These are phyloP conservation scores for Lolium multiflorum DNA, from an alignment of 176 grass and related monocot genomes.

Conservation along the genomic window DNA sequence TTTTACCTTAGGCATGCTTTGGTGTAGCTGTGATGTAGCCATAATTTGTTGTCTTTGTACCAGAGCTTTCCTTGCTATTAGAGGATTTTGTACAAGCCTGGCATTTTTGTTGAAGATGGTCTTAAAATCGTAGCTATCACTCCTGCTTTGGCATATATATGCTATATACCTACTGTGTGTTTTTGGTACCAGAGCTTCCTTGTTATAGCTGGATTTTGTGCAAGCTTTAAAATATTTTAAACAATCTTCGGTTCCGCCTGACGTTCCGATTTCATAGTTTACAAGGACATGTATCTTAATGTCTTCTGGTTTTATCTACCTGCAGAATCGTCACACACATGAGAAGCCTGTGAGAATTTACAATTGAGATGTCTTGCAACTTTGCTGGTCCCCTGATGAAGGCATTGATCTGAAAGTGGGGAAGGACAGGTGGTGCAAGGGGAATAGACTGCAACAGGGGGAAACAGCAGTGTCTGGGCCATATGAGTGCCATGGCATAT, in stretches of 20 bases:
- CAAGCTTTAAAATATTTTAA: constrained; percentile 11
- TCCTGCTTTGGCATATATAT: not conserved
- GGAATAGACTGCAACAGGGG: constrained; percentile 9
- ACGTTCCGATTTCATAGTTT: not conserved
- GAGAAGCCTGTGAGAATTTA: constrained; percentile 92
- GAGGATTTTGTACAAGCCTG: constrained; percentile 2
- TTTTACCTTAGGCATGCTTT: constrained; percentile 9
- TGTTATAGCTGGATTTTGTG: not conserved
- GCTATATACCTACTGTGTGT: not conserved
- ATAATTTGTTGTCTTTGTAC: constrained; percentile 26
- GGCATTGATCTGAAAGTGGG: constrained; percentile 22
- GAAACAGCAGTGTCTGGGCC: constrained; percentile 14
- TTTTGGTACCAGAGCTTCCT: constrained; percentile 7
- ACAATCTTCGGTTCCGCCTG: not conserved
- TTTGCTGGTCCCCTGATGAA: constrained; percentile 27
- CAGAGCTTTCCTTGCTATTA: not conserved
- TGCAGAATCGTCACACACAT: constrained; percentile 78
- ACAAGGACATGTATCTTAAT: constrained; percentile 6
- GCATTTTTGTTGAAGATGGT: not conserved
- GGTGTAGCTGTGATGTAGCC: not conserved
- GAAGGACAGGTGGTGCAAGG: not conserved
- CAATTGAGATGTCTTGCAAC: constrained; percentile 48
- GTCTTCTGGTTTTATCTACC: constrained; percentile 32
- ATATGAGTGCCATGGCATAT: not conserved
- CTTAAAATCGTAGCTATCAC: constrained; percentile 12